Evolutionary conservation across 139 green algal genomes (phyloP).

Genomic region (Ettlia oleoabundans): DNA sequence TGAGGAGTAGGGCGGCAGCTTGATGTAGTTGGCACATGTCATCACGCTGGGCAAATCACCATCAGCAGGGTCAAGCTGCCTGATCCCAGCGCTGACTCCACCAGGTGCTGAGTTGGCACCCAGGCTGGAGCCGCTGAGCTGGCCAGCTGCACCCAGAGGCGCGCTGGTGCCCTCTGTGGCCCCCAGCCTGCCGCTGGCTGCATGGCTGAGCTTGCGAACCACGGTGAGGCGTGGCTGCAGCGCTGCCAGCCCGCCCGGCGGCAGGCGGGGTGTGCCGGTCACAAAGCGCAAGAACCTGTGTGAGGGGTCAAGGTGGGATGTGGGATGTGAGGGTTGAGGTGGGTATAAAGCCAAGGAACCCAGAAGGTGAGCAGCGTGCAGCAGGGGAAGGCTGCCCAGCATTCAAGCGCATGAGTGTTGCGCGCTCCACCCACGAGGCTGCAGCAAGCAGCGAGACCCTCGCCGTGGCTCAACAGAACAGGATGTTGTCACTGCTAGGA

Average conservation of each 20-base stretch:
- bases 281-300: conserved; percentile 95
- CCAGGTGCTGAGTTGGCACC: conserved; percentile 18
- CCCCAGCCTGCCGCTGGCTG: neutral
- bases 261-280: conserved; percentile 93
- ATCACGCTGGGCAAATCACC: conserved; percentile 96
- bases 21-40: conserved; percentile 99
- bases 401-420: no score
- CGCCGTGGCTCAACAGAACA: no score
- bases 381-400: no score
- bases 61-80: conserved; percentile 64
- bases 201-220: conserved; percentile 87
- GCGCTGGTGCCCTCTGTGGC: neutral
- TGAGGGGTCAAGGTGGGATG: neutral
- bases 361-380: no score
- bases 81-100: conserved; percentile 21
- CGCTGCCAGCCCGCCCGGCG: conserved; percentile 88
- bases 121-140: conserved; percentile 17
- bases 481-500: no score
- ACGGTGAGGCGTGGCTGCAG: conserved; percentile 96
- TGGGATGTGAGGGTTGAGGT: neutral
- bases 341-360: neutral
- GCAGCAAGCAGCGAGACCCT: no score
- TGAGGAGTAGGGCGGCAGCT: conserved; percentile 95
- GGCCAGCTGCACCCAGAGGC: no score
- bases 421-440: no score